These are phyloP conservation scores for Fonsecaea monophora DNA, from an alignment of 2,329 filamentous ascomycete species.

Conservation along the genomic window DNA sequence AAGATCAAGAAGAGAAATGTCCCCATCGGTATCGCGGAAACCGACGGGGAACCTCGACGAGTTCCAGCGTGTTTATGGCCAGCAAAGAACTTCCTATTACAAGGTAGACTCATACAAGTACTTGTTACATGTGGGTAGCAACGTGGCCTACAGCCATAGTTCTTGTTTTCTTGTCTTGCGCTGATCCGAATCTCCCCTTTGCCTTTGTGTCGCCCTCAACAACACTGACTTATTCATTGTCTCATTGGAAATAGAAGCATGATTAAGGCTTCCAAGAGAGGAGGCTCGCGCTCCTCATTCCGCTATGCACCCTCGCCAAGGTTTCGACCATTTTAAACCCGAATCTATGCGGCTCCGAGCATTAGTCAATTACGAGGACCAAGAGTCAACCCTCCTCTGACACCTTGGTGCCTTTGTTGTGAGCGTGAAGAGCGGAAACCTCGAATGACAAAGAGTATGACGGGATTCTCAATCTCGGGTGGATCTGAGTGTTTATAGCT, in stretches of 20 bases:
- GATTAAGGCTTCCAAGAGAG: not conserved
- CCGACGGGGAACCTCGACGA: not conserved
- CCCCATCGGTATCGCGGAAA: not conserved
- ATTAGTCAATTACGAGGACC: not conserved
- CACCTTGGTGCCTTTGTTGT: not conserved
- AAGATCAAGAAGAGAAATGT: not conserved
- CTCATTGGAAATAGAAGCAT: not conserved
- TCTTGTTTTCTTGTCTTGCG: not conserved
- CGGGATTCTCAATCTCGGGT: not conserved
- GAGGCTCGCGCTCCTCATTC: not conserved
- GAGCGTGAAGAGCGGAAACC: not conserved
- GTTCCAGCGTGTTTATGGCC: not conserved
- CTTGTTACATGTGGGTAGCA: not conserved
- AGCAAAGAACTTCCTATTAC: conserved; percentile 1
- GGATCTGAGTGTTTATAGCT: not conserved
- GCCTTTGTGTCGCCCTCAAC: not conserved
- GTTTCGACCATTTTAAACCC: not conserved
- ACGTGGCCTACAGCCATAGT: not conserved
- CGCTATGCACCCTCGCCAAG: not conserved
- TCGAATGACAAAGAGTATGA: not conserved
- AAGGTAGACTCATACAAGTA: not conserved
- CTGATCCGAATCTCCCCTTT: not conserved
- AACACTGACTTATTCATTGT: not conserved
- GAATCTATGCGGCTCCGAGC: not conserved
- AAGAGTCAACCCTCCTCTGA: not conserved